Percentiles rank a stretch among this genome's conserved stretches.
Evolutionary conservation across 2,329 filamentous ascomycete genomes (phyloP).

Genomic region (Hypomyces rosellus): DNA sequence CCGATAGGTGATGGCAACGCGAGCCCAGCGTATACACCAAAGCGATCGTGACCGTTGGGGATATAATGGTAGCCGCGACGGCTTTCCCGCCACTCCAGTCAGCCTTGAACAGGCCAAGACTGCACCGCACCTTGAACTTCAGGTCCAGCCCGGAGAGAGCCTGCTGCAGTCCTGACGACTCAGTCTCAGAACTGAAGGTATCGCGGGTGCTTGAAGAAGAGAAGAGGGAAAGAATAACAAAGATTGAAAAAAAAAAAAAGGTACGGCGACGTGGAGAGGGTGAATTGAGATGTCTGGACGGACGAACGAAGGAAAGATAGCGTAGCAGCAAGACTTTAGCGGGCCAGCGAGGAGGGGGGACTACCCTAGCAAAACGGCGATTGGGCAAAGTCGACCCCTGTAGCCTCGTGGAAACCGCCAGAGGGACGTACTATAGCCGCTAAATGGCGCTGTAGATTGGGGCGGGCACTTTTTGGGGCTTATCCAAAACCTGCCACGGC

Average conservation of each 20-base stretch:
- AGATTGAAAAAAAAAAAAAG: background rate
- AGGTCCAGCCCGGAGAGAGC: background rate
- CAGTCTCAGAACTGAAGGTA: background rate
- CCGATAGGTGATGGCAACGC: too few relatives aligned
- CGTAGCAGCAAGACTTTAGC: background rate
- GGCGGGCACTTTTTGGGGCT: conserved; percentile 1
- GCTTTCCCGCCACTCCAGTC: background rate
- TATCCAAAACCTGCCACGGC: conserved; percentile 3
- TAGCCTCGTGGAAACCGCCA: conserved; percentile 10
- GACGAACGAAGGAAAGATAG: conserved; percentile 5
- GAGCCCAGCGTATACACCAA: too few relatives aligned
- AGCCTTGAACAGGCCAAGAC: background rate
- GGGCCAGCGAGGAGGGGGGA: conserved; percentile 4
- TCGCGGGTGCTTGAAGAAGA: background rate
- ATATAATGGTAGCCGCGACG: background rate
- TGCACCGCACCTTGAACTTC: background rate
- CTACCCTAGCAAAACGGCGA: conserved; percentile 1
- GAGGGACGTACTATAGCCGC: conserved; percentile 3
- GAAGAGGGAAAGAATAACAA: background rate
- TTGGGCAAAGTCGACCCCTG: conserved; percentile 8
- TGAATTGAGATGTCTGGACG: background rate
- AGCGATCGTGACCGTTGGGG: background rate
- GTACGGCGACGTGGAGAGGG: background rate
- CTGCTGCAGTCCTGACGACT: background rate
- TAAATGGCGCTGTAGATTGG: conserved; percentile 8